Evolutionary conservation across 2,329 filamentous ascomycete genomes (phyloP), one percentile per base, ranked within the genome.

Genomic region (Epichloe elymi): DNA sequence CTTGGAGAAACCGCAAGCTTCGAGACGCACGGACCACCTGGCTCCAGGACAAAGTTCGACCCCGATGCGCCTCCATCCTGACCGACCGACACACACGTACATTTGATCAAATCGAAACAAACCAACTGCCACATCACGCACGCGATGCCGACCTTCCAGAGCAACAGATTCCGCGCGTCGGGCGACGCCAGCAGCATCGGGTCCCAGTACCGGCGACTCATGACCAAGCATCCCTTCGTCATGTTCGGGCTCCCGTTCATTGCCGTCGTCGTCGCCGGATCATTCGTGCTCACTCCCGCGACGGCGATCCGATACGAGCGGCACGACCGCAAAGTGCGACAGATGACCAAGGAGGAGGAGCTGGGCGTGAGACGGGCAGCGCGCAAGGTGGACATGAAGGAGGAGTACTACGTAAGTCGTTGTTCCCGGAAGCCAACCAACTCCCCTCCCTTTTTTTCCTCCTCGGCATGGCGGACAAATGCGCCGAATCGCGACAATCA

Each of bases 201-300:
- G 48, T 78, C 83, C 52, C 75, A 75, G 55, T 98, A 98, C 72
- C 86, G 93, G 52, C 72, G 78, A 35, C 68, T 79, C 53, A 80
- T 98, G 58, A 75, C 80, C 53, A 83, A 78, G 62, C 88, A 86
- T 60, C 94, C 93, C 1, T 98, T 98, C 67, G 72, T 89, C 30
- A 80, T 95, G 56, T 98, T 98, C 65, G 94, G 94, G 2, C 76
- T 98, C 4, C 94, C 93, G 0, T 98, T 98, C 68, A 79, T 98
- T 58, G 72, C 80, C 51, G 83, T 95, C 53, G 95, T 98, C 63
- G 80, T 98, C 26, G 88, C 85, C 2, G 91, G 89, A 0, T 95
- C 88, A 3, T 98, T 98, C 68, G 86, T 95, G 60, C 78, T 98
- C 46, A 97, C 93, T 0, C 93, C 91, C 1, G 93, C 91, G 5